These are phyloP conservation scores for Telopea speciosissima DNA, from an alignment of 177 flowering plant species.

Conservation along the genomic window DNA sequence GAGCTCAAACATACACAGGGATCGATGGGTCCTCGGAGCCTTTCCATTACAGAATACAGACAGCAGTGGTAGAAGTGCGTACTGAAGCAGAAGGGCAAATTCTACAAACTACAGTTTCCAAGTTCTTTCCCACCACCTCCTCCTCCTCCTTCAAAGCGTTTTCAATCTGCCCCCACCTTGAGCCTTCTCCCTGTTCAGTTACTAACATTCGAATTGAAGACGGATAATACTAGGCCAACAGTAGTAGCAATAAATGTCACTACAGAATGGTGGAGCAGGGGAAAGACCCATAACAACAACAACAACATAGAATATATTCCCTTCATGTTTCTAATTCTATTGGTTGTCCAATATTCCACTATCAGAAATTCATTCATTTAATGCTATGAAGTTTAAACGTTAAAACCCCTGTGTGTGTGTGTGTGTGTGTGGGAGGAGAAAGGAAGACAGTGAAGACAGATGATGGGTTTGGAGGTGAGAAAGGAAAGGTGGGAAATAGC, in stretches of 20 bases:
- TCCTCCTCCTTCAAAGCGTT: conserved; percentile 1
- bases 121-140: background rate
- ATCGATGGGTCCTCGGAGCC: conserved; percentile 54
- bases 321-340: conserved; percentile 11
- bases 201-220: conserved; percentile 31
- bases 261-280: conserved; percentile 13
- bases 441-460: conserved; percentile 5
- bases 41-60: conserved; percentile 36
- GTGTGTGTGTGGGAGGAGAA: too few relatives aligned
- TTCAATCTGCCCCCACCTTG: conserved; percentile 15
- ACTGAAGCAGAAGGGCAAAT: too few relatives aligned
- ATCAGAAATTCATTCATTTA: conserved; percentile 19
- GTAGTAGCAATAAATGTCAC: conserved; percentile 36
- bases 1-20: conserved; percentile 35
- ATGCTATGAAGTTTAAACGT: conserved; percentile 10
- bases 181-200: background rate
- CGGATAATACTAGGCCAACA: conserved; percentile 15
- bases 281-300: conserved; percentile 15
- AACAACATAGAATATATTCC: conserved; percentile 8
- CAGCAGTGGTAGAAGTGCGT: conserved; percentile 6
- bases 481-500: conserved; percentile 21
- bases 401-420: background rate
- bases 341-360: conserved; percentile 12
- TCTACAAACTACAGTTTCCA: background rate
- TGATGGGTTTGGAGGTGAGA: background rate